A percentile compares a stretch with the other conserved stretches of the same genome.
These are phyloP conservation scores for Fraxinus sp. DNA, from an alignment of 305 asterid genomes.

Conservation along the genomic window DNA sequence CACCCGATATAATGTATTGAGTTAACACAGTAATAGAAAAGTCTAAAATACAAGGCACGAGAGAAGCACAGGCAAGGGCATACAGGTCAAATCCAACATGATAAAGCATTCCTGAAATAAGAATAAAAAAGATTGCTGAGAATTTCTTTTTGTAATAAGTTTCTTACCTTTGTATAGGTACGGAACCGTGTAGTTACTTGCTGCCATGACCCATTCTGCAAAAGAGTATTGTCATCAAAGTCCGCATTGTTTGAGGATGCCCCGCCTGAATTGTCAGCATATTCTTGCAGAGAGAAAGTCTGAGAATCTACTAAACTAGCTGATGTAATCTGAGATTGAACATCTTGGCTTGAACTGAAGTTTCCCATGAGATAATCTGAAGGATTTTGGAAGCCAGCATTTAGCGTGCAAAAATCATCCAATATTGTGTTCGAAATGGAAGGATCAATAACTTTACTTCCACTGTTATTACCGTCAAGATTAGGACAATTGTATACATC, in stretches of 20 bases:
- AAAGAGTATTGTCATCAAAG: constrained; percentile 59
- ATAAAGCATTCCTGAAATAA: neutral
- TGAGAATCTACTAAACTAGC: constrained; percentile 84
- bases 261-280: constrained; percentile 84
- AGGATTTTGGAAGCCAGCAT: constrained; percentile 55
- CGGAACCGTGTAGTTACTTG: constrained; percentile 79
- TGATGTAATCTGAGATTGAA: constrained; percentile 85
- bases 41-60: neutral
- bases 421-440: constrained; percentile 70
- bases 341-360: constrained; percentile 73
- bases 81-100: neutral
- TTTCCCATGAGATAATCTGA: constrained; percentile 65
- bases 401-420: constrained; percentile 60
- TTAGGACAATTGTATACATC: constrained; percentile 79
- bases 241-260: constrained; percentile 82
- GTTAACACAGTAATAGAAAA: neutral
- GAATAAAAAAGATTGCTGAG: neutral
- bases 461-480: constrained; percentile 69
- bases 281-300: constrained; percentile 70
- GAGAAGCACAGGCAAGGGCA: neutral
- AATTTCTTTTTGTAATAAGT: neutral
- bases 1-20: neutral
- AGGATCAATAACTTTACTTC: constrained; percentile 81
- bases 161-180: constrained; percentile 80
- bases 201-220: constrained; percentile 71